A percentile compares a stretch with the other conserved stretches of the same genome.
phyloP scores from a whole-genome alignment of 768 basidiomycete species.

The Kwoniella shandongensis region DNA sequence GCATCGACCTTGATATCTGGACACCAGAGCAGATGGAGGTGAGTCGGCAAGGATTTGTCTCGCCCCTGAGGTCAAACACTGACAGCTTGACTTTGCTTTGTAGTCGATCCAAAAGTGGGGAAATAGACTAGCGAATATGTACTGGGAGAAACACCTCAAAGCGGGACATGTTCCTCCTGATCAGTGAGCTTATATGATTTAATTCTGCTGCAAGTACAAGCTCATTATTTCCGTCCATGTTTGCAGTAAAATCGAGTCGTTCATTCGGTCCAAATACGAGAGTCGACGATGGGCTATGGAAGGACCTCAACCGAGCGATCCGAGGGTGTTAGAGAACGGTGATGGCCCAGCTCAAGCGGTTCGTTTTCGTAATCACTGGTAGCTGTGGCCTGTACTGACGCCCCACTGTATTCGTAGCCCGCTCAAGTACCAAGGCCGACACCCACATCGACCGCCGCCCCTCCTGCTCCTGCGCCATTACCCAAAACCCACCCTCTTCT shows the following conservation, averaged over 20 bases:
- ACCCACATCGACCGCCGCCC: constrained; percentile 26
- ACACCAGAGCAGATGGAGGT: constrained; percentile 97
- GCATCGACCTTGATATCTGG: constrained; percentile 96
- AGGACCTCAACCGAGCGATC: constrained; percentile 79
- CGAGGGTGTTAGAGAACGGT: constrained; percentile 67
- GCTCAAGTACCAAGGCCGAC: constrained; percentile 25
- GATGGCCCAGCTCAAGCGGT: constrained; percentile 4
- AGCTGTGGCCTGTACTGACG: constrained; percentile 4
- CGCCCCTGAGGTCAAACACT: neutral
- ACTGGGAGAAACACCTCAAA: constrained; percentile 96
- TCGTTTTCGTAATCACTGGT: neutral
- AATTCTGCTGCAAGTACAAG: neutral
- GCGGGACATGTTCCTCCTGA: constrained; percentile 88
- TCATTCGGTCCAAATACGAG: constrained; percentile 96
- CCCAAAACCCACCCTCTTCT: constrained; percentile 42
- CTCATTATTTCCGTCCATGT: neutral
- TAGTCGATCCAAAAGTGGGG: constrained; percentile 83
- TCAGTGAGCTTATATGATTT: constrained; percentile 64
- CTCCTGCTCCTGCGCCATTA: constrained; percentile 31
- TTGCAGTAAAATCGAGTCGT: constrained; percentile 94
- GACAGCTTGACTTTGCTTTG: constrained; percentile 5
- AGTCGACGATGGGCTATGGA: constrained; percentile 87
- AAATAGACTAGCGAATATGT: constrained; percentile 84
- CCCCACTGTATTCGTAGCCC: neutral
- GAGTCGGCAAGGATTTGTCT: constrained; percentile 34